phyloP scores from a whole-genome alignment of 352 stramenopile genomes.

The Aphanomyces stellatus region DNA sequence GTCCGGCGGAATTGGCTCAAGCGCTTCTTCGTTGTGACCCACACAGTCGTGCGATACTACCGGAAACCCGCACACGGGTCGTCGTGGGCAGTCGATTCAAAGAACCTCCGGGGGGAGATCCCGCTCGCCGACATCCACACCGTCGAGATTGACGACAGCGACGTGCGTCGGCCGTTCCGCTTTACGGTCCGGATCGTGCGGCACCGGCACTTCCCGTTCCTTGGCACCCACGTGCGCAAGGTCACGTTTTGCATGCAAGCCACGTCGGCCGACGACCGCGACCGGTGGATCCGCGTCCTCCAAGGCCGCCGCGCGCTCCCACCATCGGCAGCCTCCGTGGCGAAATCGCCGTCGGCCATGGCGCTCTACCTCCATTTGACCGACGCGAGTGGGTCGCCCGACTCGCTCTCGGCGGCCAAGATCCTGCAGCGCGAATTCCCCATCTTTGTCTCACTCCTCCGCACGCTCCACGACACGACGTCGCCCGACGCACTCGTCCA shows the following conservation, averaged over 20 bases:
- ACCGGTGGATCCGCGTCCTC: conserved; percentile 63
- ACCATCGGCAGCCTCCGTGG: conserved; percentile 20
- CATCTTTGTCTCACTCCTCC: conserved; percentile 63
- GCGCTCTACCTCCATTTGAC: conserved; percentile 14
- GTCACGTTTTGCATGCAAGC: conserved; percentile 58
- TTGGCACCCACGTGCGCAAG: conserved; percentile 19
- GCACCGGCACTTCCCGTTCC: conserved; percentile 46
- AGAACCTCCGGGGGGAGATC: conserved; percentile 60
- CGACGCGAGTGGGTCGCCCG: conserved; percentile 42
- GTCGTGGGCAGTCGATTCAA: conserved; percentile 31
- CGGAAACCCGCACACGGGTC: conserved; percentile 41
- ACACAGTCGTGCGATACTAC: conserved; percentile 54
- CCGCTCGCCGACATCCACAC: conserved; percentile 42
- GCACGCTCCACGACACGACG: conserved; percentile 64
- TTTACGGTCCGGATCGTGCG: conserved; percentile 48
- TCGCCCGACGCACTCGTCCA: conserved; percentile 75
- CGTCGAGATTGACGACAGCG: conserved; percentile 41
- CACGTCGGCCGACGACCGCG: conserved; percentile 43
- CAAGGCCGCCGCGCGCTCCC: conserved; percentile 42
- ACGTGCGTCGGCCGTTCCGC: conserved; percentile 33
- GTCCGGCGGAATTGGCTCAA: conserved; percentile 72
- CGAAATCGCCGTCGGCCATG: neutral
- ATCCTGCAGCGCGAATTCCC: conserved; percentile 60
- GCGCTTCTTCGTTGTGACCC: conserved; percentile 58
- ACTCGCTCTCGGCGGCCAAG: conserved; percentile 41